Base-by-base conservation (phyloP, 495 filamentous ascomycete species). In the Cetradonia linearis region DNA sequence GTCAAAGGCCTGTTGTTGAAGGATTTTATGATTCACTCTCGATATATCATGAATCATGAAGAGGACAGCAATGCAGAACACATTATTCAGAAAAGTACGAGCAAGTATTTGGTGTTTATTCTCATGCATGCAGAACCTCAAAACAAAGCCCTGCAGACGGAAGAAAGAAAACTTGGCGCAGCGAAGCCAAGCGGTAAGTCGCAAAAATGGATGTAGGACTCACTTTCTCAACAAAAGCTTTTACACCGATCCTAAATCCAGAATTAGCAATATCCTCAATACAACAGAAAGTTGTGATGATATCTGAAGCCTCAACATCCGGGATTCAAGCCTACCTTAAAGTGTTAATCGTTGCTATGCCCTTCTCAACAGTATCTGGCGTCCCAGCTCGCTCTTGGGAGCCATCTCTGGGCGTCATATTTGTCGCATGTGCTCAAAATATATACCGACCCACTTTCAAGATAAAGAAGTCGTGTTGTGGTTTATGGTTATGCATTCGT, bases 271-370 rank as follows among this genome's bases (percentile, higher is more conserved):
- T 18, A 3, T 50, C 5, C 20, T 16, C 3, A 23, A 33, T 27
- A 58, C 3, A 40, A 27, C 55, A 49, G 47, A 63, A 44, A 3
- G 28, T 65, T 50, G 30, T 28, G 34, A 60, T 73, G 78, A 56
- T 78, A 14, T 31, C 6, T 10, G 7, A 9, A 5, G 16, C 56
- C 36, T 49, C 31, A 36, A 10, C n/a, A 11, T 16, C 14, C 2
- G 7, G 28, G 23, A 7, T 49, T 25, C 13, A 9, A 20, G 25
- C 20, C n/a, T 59, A 88, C 86, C 81, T 79, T 68, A 94, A 77
- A 34, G 86, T 89, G 58, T 85, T 85, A 58, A 88, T 75, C 42
- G 88, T 93, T 62, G 89, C 88, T 65, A 85, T 83, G 56, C 88
- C 85, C 68, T 83, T 91, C 71, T 89, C 81, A 6, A 87, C 81